Evolutionary conservation across 2,329 filamentous ascomycete genomes (phyloP).

Genomic region (Monilinia laxa): DNA sequence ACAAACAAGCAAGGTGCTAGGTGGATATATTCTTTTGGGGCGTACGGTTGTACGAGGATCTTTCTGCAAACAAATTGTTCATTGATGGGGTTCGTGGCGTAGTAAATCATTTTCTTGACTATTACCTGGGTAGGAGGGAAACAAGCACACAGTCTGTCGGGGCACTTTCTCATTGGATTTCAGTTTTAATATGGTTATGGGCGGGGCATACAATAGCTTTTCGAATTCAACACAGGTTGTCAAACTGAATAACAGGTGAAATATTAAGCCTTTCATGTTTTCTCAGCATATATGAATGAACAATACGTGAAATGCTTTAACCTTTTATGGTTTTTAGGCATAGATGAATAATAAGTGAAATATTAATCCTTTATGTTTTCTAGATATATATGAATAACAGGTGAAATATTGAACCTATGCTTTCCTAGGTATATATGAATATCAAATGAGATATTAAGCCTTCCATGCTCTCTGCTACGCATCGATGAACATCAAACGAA

Average conservation of each 20-base stretch:
- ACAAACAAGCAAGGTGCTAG: conserved; percentile 11
- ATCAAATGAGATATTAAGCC: too few species aligned
- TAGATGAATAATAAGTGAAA: too few species aligned
- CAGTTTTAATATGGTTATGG: background rate
- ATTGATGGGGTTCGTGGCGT: conserved; percentile 19
- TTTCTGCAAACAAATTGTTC: conserved; percentile 15
- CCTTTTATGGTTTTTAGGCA: too few species aligned
- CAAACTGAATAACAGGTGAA: background rate
- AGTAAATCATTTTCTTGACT: background rate
- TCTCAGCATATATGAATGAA: too few species aligned
- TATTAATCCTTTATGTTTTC: too few species aligned
- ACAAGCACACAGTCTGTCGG: background rate
- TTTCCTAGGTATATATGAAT: too few species aligned
- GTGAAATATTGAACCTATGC: too few species aligned
- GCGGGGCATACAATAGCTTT: background rate
- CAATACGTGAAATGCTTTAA: too few species aligned
- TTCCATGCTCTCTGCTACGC: too few species aligned
- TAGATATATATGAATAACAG: too few species aligned
- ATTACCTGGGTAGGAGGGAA: background rate
- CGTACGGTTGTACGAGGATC: conserved; percentile 10
- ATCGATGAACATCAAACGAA: too few species aligned
- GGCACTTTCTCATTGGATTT: background rate
- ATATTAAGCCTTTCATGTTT: too few species aligned
- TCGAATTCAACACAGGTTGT: background rate
- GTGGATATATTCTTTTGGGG: conserved; percentile 6